phyloP scores from a whole-genome alignment of 2,329 filamentous ascomycete species.

The Xylariomycetidae sp. region DNA sequence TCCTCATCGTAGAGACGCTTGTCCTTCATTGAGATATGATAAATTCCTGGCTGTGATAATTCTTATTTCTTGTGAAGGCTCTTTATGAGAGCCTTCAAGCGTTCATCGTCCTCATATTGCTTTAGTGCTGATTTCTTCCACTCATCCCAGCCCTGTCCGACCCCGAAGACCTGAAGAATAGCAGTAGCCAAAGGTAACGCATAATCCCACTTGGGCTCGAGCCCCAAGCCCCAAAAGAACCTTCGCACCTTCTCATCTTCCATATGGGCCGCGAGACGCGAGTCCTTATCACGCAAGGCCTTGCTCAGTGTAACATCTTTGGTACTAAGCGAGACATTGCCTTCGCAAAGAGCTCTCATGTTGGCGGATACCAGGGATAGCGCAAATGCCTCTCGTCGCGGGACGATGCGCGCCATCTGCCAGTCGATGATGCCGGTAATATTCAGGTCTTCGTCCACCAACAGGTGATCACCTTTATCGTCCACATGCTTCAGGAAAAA shows the following conservation, averaged over 20 bases:
- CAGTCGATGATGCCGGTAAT: conserved; percentile 37
- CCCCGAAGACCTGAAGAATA: conserved; percentile 7
- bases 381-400: conserved; percentile 12
- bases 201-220: conserved; percentile 11
- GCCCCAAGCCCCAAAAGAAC: conserved; percentile 13
- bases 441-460: conserved; percentile 31
- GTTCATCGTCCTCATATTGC: conserved; percentile 3
- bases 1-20: too few species aligned
- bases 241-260: conserved; percentile 11
- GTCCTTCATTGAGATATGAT: too few species aligned
- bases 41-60: too few species aligned
- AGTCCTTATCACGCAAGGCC: conserved; percentile 5
- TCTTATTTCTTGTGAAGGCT: too few species aligned
- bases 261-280: conserved; percentile 7
- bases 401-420: conserved; percentile 29
- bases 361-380: conserved; percentile 13
- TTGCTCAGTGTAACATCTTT: conserved; percentile 8
- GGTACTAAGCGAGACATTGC: conserved; percentile 8
- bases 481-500: conserved; percentile 35
- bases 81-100: conserved; percentile 1
- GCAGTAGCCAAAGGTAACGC: conserved; percentile 12
- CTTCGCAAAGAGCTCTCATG: conserved; percentile 11
- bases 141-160: conserved; percentile 3
- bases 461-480: conserved; percentile 37
- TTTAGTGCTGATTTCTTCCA: conserved; percentile 6